phyloP scores from a whole-genome alignment of 2,329 filamentous ascomycete species.

The Aspergillus sp. region DNA sequence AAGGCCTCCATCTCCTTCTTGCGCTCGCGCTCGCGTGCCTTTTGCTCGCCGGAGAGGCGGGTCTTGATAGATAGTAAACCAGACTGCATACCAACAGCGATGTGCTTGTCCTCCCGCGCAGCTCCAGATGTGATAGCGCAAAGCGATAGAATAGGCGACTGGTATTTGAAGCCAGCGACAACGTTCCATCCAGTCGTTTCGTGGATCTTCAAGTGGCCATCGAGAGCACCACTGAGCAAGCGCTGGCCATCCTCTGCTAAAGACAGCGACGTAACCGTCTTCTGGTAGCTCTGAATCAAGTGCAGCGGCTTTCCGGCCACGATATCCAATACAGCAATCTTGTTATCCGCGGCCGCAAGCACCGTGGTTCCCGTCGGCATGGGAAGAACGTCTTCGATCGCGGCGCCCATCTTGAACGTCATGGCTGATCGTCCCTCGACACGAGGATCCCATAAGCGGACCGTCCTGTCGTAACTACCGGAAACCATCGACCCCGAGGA shows the following conservation, averaged over 20 bases:
- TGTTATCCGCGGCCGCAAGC: slow-evolving; percentile 80
- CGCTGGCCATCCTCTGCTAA: slow-evolving; percentile 80
- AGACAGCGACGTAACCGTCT: slow-evolving; percentile 88
- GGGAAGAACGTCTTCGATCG: slow-evolving; percentile 85
- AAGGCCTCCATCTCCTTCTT: slow-evolving; percentile 85
- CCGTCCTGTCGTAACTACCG: slow-evolving; percentile 92
- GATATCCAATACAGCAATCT: slow-evolving; percentile 89
- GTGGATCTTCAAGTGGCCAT: slow-evolving; percentile 96
- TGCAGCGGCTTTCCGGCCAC: slow-evolving; percentile 87
- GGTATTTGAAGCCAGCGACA: slow-evolving; percentile 92
- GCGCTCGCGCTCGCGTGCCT: slow-evolving; percentile 73
- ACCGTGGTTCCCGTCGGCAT: slow-evolving; percentile 86
- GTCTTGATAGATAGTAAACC: slow-evolving; percentile 91
- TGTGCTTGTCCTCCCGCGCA: slow-evolving; percentile 81
- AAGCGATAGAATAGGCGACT: slow-evolving; percentile 84
- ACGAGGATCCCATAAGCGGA: slow-evolving; percentile 90
- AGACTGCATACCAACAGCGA: slow-evolving; percentile 93
- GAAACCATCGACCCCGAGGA: slow-evolving; percentile 76
- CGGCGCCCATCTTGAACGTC: slow-evolving; percentile 91
- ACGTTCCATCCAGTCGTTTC: slow-evolving; percentile 95
- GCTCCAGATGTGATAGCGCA: slow-evolving; percentile 72
- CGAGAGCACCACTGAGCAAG: slow-evolving; percentile 84
- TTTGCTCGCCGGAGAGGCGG: slow-evolving; percentile 81
- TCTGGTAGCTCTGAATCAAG: slow-evolving; percentile 91
- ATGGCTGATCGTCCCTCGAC: slow-evolving; percentile 73